Conservation (phyloP, 805 yeast genomes). For the Lachancea fermentati region DNA sequence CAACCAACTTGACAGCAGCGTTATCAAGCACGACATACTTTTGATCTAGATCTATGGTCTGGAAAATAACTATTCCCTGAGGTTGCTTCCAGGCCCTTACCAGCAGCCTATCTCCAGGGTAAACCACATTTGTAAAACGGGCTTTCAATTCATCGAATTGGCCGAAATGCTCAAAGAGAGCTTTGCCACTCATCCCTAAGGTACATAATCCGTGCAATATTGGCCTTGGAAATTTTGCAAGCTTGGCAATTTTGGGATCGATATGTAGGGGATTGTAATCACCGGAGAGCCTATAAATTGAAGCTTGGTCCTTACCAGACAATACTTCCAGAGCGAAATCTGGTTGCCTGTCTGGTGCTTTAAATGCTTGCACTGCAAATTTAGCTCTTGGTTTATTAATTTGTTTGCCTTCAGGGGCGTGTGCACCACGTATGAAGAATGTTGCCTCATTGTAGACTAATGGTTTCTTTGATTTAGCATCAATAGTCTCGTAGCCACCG, state of each 20-base stretch:
- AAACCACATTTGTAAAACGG: conserved; percentile 85
- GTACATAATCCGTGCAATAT: conserved; percentile 90
- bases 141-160: conserved; percentile 78
- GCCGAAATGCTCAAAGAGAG: conserved; percentile 75
- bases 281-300: conserved; percentile 85
- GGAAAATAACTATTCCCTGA: conserved; percentile 62
- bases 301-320: conserved; percentile 72
- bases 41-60: conserved; percentile 75
- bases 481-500: conserved; percentile 66
- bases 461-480: conserved; percentile 59
- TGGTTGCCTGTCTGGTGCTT: conserved; percentile 57
- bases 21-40: conserved; percentile 72
- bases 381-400: conserved; percentile 42
- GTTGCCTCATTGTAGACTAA: conserved; percentile 80
- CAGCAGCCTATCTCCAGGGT: conserved; percentile 86
- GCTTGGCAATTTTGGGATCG: conserved; percentile 85
- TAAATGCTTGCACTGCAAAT: conserved; percentile 60
- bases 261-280: conserved; percentile 94
- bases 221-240: conserved; percentile 80
- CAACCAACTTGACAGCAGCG: conserved; percentile 68
- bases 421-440: conserved; percentile 69
- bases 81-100: conserved; percentile 82
- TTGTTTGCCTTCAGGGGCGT: conserved; percentile 49
- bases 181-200: conserved; percentile 76
- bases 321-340: conserved; percentile 56